phyloP scores from a whole-genome alignment of 164 flowering plant genomes.

The Protea cynaroides region DNA sequence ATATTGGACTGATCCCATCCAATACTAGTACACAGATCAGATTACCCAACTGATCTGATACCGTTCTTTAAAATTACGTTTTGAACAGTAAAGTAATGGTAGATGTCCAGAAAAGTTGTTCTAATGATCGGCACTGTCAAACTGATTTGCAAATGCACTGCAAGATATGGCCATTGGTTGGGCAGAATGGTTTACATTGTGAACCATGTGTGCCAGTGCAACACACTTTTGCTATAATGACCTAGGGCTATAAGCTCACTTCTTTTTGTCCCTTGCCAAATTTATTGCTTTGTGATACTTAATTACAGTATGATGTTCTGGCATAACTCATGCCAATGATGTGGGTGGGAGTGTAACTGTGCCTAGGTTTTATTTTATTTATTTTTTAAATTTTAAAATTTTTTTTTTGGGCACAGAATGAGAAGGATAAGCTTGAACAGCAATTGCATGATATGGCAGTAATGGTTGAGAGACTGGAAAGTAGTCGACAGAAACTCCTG shows the following conservation, averaged over 20 bases:
- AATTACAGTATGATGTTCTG: neutral
- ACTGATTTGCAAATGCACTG: neutral
- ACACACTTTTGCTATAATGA: neutral
- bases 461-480: slow-evolving; percentile 81
- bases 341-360: neutral
- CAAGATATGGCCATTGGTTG: neutral
- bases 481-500: slow-evolving; percentile 84
- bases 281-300: neutral
- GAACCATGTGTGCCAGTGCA: too few relatives aligned
- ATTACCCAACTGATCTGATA: too few relatives aligned
- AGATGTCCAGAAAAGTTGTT: neutral
- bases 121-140: neutral
- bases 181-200: too few relatives aligned
- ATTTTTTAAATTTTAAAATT: slow-evolving; percentile 3
- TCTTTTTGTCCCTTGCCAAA: neutral
- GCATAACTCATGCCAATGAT: neutral
- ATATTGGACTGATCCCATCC: too few relatives aligned
- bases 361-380: too few relatives aligned
- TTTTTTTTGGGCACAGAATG: slow-evolving; percentile 49
- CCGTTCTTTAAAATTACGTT: too few relatives aligned
- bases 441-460: slow-evolving; percentile 97
- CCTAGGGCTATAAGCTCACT: neutral
- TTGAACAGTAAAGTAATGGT: neutral
- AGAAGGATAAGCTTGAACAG: slow-evolving; percentile 80
- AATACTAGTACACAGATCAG: too few relatives aligned